Conservation (phyloP, 2,329 filamentous ascomycete genomes). For the Ophiostoma pallidulum region DNA sequence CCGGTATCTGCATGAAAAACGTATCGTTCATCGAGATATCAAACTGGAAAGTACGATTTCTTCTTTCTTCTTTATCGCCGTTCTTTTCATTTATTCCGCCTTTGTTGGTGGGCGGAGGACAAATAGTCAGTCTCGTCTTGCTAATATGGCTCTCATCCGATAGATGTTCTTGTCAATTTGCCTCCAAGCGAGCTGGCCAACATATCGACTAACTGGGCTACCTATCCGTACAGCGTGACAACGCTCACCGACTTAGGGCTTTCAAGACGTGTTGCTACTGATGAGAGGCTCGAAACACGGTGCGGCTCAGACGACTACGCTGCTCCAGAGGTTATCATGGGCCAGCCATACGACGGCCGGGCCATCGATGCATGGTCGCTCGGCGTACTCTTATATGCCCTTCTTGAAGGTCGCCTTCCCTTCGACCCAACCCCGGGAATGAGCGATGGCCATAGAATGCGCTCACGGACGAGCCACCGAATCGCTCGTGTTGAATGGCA, state of each 20-base stretch:
- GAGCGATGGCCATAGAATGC: conserved; percentile 64
- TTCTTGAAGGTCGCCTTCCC: conserved; percentile 85
- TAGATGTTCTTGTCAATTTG: conserved; percentile 87
- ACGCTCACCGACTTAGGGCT: conserved; percentile 89
- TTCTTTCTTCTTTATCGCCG: neutral
- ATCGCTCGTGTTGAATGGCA: conserved; percentile 94
- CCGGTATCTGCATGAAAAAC: conserved; percentile 71
- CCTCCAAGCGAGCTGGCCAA: conserved; percentile 57
- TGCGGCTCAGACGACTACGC: conserved; percentile 97
- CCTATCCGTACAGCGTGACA: conserved; percentile 71
- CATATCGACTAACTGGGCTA: conserved; percentile 55
- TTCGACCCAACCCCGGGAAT: conserved; percentile 84
- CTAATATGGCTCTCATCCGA: neutral
- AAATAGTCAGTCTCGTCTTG: neutral
- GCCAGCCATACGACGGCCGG: conserved; percentile 86
- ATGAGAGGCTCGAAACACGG: conserved; percentile 81
- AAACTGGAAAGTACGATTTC: conserved; percentile 76
- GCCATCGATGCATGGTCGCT: conserved; percentile 91
- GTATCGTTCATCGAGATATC: conserved; percentile 92
- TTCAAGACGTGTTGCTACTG: conserved; percentile 73
- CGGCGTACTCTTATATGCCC: conserved; percentile 83
- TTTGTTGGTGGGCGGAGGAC: too few species aligned
- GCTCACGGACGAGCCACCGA: conserved; percentile 79
- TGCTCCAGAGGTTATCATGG: conserved; percentile 91
- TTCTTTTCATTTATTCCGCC: too few species aligned